phyloP scores from a whole-genome alignment of 176 grass and related monocot species.

The Areca catechu region DNA sequence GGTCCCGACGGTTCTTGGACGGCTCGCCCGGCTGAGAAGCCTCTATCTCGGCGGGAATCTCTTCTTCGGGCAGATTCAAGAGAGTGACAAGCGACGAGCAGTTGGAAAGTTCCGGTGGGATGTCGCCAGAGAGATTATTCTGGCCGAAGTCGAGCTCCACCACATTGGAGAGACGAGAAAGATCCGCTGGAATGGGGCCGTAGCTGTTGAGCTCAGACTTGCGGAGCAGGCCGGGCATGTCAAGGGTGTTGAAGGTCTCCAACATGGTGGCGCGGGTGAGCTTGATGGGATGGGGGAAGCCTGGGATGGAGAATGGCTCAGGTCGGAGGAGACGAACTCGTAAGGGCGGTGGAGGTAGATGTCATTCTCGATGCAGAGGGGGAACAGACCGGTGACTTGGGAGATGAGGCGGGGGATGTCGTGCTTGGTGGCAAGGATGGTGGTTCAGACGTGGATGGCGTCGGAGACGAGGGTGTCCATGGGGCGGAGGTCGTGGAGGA shows the following conservation, averaged over 20 bases:
- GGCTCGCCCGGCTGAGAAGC: too few species aligned
- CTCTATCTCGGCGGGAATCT: too few species aligned
- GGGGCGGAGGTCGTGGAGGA: neutral
- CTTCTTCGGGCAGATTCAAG: too few species aligned
- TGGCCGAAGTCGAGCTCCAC: slow-evolving; percentile 67
- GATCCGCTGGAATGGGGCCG: slow-evolving; percentile 28
- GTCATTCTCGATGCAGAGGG: neutral
- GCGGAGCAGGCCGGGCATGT: neutral
- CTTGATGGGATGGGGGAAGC: slow-evolving; percentile 4
- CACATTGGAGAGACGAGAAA: slow-evolving; percentile 51
- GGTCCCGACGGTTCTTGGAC: too few species aligned
- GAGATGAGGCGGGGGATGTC: slow-evolving; percentile 17
- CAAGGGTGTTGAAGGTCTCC: neutral
- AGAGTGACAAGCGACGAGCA: slow-evolving; percentile 45
- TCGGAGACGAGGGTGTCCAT: slow-evolving; percentile 8
- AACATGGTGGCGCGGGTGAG: neutral
- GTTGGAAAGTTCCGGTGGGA: slow-evolving; percentile 67
- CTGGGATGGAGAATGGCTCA: neutral
- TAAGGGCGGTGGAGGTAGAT: neutral
- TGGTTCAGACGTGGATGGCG: neutral
- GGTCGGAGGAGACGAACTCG: neutral
- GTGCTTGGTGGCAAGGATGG: neutral
- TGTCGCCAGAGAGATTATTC: slow-evolving; percentile 59
- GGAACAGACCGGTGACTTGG: neutral
- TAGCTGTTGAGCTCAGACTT: slow-evolving; percentile 4